Conservation (phyloP, 2,329 filamentous ascomycete species). For the Xylariomycetidae sp. region DNA sequence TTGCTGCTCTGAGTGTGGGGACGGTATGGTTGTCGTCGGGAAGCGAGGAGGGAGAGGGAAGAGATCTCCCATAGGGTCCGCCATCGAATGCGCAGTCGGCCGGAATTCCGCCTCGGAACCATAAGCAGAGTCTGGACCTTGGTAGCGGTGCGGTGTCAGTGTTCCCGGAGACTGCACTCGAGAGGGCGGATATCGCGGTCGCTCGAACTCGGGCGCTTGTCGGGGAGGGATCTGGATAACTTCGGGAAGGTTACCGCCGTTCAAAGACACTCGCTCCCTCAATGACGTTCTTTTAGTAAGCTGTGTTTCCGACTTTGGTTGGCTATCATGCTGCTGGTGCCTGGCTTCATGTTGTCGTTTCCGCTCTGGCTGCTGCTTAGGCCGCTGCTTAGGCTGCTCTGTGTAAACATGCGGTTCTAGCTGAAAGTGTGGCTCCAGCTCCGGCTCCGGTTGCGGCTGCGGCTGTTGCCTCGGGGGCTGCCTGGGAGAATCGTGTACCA, state of each 20-base stretch:
- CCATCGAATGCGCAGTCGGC: slow-evolving; percentile 29
- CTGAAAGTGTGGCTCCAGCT: no score
- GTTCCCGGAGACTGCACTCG: slow-evolving; percentile 16
- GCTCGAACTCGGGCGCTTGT: slow-evolving; percentile 27
- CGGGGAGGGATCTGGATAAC: slow-evolving; percentile 48
- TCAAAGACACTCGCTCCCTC: slow-evolving; percentile 49
- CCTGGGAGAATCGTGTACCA: slow-evolving; percentile 27
- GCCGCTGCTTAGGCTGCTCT: no score
- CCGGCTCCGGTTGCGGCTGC: no score
- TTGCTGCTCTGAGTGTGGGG: slow-evolving; percentile 48
- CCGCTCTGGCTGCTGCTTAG: not conserved
- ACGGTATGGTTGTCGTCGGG: slow-evolving; percentile 36
- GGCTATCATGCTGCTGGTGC: slow-evolving; percentile 11
- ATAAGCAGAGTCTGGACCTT: slow-evolving; percentile 41
- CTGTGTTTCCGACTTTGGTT: no score
- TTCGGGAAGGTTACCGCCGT: slow-evolving; percentile 41
- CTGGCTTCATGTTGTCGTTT: slow-evolving; percentile 1
- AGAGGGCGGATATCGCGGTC: slow-evolving; percentile 16
- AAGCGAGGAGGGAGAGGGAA: slow-evolving; percentile 33
- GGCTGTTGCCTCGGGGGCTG: no score
- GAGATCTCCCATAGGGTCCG: slow-evolving; percentile 25
- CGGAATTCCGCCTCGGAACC: slow-evolving; percentile 40
- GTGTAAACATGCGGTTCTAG: no score
- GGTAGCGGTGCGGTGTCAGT: slow-evolving; percentile 23
- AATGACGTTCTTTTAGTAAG: slow-evolving; percentile 46